Conservation (phyloP, 1,284 basidiomycete genomes). For the Xanthoconium separans region DNA sequence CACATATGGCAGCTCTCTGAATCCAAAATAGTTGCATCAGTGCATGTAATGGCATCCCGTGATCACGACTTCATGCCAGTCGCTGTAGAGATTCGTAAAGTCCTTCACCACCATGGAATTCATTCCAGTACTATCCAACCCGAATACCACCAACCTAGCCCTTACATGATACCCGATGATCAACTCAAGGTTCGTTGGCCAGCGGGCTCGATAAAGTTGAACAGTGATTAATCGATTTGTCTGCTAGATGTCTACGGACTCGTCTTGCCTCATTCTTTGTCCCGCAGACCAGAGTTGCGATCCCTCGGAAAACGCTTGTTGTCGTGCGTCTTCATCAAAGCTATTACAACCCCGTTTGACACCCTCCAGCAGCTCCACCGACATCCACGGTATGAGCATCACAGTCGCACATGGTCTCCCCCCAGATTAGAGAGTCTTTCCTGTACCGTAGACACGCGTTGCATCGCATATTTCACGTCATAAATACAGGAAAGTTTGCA, state of each 20-base stretch:
- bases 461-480: conserved; percentile 23
- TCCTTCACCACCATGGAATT: conserved; percentile 88
- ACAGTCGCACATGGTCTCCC: neutral
- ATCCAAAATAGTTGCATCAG: conserved; percentile 90
- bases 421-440: neutral
- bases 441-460: conserved; percentile 5
- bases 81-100: conserved; percentile 79
- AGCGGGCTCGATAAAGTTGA: neutral
- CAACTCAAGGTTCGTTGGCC: conserved; percentile 39
- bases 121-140: conserved; percentile 93
- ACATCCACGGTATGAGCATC: conserved; percentile 40
- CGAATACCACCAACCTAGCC: conserved; percentile 53
- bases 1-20: conserved; percentile 96
- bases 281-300: conserved; percentile 67
- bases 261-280: conserved; percentile 49
- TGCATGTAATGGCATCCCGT: conserved; percentile 87
- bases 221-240: neutral
- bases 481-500: conserved; percentile 71
- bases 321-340: conserved; percentile 54
- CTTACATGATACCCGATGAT: conserved; percentile 40
- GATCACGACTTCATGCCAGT: conserved; percentile 89
- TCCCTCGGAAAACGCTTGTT: conserved; percentile 72
- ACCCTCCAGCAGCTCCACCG: conserved; percentile 44
- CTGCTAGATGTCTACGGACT: conserved; percentile 41
- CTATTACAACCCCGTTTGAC: conserved; percentile 1